Evolutionary conservation across 1,139 yeast species (phyloP), one percentile per base, ranked within the genome.

Genomic region (Candida smagusa): DNA sequence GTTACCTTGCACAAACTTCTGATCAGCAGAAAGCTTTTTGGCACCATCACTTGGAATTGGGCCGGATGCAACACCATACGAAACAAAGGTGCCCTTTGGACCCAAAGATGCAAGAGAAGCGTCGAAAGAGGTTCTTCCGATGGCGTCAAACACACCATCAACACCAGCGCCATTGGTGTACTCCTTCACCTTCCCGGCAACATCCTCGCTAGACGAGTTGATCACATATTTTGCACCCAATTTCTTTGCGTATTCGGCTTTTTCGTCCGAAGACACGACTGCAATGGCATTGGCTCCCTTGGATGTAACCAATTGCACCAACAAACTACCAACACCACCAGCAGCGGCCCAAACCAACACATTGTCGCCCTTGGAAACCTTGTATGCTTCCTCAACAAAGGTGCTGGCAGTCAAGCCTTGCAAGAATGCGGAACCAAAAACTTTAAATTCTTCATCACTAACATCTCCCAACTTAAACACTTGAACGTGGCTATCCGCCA

Each of bases 271-370:
- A 1, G 96, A 86, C 4, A 94, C 90, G 28, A 85, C 69, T 3
- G 94, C 96, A 61, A 89, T 87, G 35, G 81, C 89, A 44, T 77
- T 80, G 3, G 88, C 96, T 22, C 95, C 95, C 36, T 66, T 66
- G 24, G 59, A 61, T 25, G 72, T 56, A 36, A 81, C 63, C 58
- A 88, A 62, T 60, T 88, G 96, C 33, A 72, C 70, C 38, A 87
- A 60, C 9, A 85, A 49, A 37, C 76, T 71, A 2, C 97, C 97
- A 36, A 85, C 90, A 40, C 96, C 96, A 36, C 97, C 97, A 7
- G 96, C 95, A 12, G 96, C 96, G 2, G 97, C 96, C 68, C 89
- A 87, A 28, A 86, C 80, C 36, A 89, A 67, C 28, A 84, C 74
- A 47, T 60, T 72, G 44, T 89, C 96, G 35, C 77, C 88, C 52